Base-by-base conservation (phyloP, 2,329 filamentous ascomycete genomes). In the Verticillium albo-atrum region DNA sequence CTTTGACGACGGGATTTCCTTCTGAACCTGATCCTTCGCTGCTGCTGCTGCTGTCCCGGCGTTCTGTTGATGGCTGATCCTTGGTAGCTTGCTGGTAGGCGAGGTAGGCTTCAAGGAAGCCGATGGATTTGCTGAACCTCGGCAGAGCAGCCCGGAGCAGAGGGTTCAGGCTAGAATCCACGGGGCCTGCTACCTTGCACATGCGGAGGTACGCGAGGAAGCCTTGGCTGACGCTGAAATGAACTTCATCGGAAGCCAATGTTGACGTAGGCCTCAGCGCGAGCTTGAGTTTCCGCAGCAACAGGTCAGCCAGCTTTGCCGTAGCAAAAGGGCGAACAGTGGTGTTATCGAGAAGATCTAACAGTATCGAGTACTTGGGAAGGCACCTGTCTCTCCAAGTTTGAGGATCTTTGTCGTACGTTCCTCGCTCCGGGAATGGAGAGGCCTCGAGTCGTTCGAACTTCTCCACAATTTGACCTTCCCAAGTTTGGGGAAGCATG, bases 191-290 rank as follows among this genome's bases (percentile, higher is more conserved):
- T 4, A 81, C 79, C 61, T 80, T 82, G 57, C 82, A 85, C 80
- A 91, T 86, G 55, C 84, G 80, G 27, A 91, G 79, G 66, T 92
- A 91, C 4, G 88, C 84, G 60, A 84, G 85, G 68, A 95, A 91
- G 0, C 90, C 91, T 64, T 87, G 87, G 10, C 89, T 90, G 60
- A 89, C 81, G 55, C 91, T 89, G 64, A 95, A 92, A 35, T 85
- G 81, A n/a, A 86, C 83, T 68, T 88, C 83, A 62, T 88, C 82
- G 3, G 83, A 85, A 2, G 81, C 79, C 56, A 86, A 73, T 12
- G 81, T 79, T 6, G 82, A 82, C 2, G 84, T 85, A 7, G 86
- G 85, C 23, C 84, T 78, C 52, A 91, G 74, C 0, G 88, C 86
- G 26, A 88, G 79, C 65, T 86, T 85, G 42, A 91, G 72, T 67